A percentile compares a stretch with the other conserved stretches of the same genome.
Conservation (phyloP, 176 grass and related monocot genomes). For the Lolium rigidum region DNA sequence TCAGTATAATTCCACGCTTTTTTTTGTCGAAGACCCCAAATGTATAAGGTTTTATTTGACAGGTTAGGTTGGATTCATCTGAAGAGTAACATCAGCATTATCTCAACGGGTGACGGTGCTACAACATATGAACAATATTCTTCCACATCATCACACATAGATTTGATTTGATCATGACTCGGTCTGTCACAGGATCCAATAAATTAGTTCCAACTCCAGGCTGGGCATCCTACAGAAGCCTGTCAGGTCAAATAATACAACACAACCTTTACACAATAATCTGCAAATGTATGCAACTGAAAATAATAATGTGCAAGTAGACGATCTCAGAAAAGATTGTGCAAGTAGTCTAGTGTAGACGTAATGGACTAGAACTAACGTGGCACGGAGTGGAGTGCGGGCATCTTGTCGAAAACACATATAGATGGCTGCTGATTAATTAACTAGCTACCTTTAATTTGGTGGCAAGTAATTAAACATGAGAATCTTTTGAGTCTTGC, state of each 20-base stretch:
- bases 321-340: slow-evolving; percentile 29
- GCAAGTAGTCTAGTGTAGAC: background rate
- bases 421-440: slow-evolving; percentile 26
- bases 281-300: slow-evolving; percentile 2
- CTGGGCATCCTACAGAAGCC: slow-evolving; percentile 25
- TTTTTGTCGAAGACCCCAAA: background rate
- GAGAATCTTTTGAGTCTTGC: slow-evolving; percentile 44
- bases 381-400: slow-evolving; percentile 45
- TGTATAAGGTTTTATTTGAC: background rate
- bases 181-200: slow-evolving; percentile 19
- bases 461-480: slow-evolving; percentile 30
- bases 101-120: background rate
- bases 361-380: slow-evolving; percentile 21
- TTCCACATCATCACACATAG: slow-evolving; percentile 42
- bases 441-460: background rate
- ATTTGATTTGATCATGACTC: slow-evolving; percentile 48
- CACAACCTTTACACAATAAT: slow-evolving; percentile 38
- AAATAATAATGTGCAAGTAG: background rate
- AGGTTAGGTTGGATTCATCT: background rate
- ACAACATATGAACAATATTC: slow-evolving; percentile 33
- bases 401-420: slow-evolving; percentile 37
- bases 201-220: slow-evolving; percentile 41
- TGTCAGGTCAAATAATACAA: slow-evolving; percentile 52
- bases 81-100: background rate
- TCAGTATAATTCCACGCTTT: background rate